Evolutionary conservation across 2,329 filamentous ascomycete species (phyloP), one percentile per base, ranked within the genome.

Genomic region (Gremmenia infestans): DNA sequence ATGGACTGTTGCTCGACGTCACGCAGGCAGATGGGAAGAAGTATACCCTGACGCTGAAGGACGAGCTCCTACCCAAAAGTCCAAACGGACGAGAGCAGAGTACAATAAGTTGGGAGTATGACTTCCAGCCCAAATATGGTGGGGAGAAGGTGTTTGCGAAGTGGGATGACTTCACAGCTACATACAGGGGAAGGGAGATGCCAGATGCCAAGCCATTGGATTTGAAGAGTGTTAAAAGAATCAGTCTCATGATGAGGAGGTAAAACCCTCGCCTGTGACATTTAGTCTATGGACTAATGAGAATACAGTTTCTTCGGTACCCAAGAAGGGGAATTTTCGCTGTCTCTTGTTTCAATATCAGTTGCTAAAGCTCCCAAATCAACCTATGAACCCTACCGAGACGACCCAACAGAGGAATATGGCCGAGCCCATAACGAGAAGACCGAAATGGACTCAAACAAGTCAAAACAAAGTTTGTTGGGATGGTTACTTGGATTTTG

Each of bases 221-320:
- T 63, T 65, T 80, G 60, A 75, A 74, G 48, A 74, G 75, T 45
- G 75, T 94, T 40, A 87, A 81, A 72, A 77, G 87, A 48, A 74
- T 93, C 32, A 86, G 84, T 50, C 76, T 94, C 57, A 92, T 94
- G 89, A 88, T 88, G 78, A 76, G 90, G 69, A 94, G 89, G 89
- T 90, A 71, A 56, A 74, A 22, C 5, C 9, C 14, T 60, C 3
- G 42, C 19, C 19, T 48, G 12, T 52, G 3, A 22, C 35, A 23
- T 36, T 32, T 25, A 23, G 14, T 52, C 23, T 32, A 49, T 49
- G 46, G 35, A 42, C 50, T 53, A 32, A 32, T 32, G 28, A 32
- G 28, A 40, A 9, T 28, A 40, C 15, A 50, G 88, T 71, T 91
- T 90, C 74, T 92, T 92, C 63, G 88, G 85, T 8, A 72, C 79